phyloP scores from a whole-genome alignment of 2,329 filamentous ascomycete species.

The Cercospora sp. region DNA sequence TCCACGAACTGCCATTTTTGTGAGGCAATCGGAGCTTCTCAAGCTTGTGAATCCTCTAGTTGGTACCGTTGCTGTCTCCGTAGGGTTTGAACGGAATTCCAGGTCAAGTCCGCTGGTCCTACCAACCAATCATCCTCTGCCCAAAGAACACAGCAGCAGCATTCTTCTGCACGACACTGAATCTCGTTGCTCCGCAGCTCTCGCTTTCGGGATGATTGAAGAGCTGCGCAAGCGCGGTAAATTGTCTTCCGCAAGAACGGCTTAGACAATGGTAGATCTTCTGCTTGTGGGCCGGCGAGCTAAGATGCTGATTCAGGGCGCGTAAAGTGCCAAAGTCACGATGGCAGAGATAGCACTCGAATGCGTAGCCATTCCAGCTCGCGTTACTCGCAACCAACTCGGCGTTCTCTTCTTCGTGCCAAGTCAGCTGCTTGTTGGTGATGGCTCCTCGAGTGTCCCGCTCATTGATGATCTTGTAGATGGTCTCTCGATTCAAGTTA shows the following conservation, averaged over 20 bases:
- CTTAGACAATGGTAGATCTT: constrained; percentile 51
- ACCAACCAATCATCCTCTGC: constrained; percentile 25
- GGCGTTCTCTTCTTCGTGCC: constrained; percentile 39
- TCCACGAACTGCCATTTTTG: too few relatives aligned
- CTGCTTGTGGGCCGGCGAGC: constrained; percentile 55
- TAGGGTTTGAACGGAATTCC: too few relatives aligned
- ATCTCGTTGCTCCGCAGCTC: constrained; percentile 44
- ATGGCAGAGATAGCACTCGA: constrained; percentile 59
- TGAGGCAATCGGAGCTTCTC: too few relatives aligned
- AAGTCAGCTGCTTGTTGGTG: constrained; percentile 55
- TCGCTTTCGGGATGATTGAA: constrained; percentile 53
- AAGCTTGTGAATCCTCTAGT: too few relatives aligned
- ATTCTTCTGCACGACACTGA: constrained; percentile 43
- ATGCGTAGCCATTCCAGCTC: constrained; percentile 51
- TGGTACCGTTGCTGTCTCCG: too few relatives aligned
- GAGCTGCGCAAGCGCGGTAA: constrained; percentile 44
- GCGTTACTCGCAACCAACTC: constrained; percentile 43
- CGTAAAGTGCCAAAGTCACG: constrained; percentile 42
- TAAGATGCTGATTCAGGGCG: constrained; percentile 56
- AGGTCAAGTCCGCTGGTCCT: neutral
- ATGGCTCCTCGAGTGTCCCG: constrained; percentile 54
- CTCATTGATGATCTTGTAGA: constrained; percentile 50
- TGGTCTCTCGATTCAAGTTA: constrained; percentile 50
- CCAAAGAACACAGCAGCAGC: constrained; percentile 25
- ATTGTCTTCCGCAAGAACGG: constrained; percentile 42